Percentiles rank a stretch among this genome's conserved stretches.
phyloP scores from a whole-genome alignment of 805 yeast species.

The Metschnikowia colocasiae region DNA sequence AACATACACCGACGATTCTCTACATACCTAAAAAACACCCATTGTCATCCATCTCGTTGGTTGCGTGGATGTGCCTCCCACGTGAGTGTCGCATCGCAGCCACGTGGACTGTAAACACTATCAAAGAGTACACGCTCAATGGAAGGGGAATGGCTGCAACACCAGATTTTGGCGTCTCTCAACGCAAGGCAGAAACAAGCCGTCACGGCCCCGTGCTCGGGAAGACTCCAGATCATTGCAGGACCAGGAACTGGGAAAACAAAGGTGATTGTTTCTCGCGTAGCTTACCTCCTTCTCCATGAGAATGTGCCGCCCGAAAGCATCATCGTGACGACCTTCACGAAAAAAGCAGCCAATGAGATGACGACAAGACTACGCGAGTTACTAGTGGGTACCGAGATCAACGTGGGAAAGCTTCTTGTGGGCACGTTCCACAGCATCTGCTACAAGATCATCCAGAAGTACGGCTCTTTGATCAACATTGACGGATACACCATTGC shows the following conservation, averaged over 20 bases:
- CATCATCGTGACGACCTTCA: slow-evolving; percentile 85
- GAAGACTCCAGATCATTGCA: slow-evolving; percentile 49
- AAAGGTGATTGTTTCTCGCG: slow-evolving; percentile 73
- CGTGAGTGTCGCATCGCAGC: background rate
- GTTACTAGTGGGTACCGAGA: slow-evolving; percentile 31
- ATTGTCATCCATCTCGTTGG: too few relatives aligned
- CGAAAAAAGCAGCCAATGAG: slow-evolving; percentile 88
- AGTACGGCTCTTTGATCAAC: slow-evolving; percentile 52
- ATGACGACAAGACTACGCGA: slow-evolving; percentile 59
- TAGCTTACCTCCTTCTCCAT: slow-evolving; percentile 59
- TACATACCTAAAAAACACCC: too few relatives aligned
- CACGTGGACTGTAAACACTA: background rate
- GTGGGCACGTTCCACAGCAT: slow-evolving; percentile 92
- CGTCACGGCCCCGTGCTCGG: slow-evolving; percentile 28
- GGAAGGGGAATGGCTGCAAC: background rate
- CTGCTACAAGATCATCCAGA: slow-evolving; percentile 57
- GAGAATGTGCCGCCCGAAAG: slow-evolving; percentile 53
- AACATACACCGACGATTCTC: too few relatives aligned
- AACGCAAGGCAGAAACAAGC: slow-evolving; percentile 44
- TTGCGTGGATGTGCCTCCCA: background rate
- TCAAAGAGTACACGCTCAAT: background rate
- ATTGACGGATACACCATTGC: slow-evolving; percentile 50
- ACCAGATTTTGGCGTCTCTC: slow-evolving; percentile 16
- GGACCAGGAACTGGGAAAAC: slow-evolving; percentile 79
- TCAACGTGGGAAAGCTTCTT: slow-evolving; percentile 45